phyloP scores from a whole-genome alignment of 2,329 filamentous ascomycete species.

The Ophiostoma perfectum region DNA sequence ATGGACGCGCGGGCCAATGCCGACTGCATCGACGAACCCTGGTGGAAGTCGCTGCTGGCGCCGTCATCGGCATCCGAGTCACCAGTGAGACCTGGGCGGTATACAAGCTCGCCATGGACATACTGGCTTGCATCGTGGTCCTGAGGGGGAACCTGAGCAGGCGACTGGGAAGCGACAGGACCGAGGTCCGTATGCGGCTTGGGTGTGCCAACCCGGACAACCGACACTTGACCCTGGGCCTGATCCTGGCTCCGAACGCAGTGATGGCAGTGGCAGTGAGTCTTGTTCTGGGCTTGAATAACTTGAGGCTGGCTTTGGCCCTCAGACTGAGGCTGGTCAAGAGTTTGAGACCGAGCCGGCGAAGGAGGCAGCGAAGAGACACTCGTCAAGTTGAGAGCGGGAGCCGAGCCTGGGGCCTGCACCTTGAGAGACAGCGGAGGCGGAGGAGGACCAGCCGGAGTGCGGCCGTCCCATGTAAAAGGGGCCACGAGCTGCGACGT shows the following conservation, averaged over 20 bases:
- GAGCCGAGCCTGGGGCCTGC: background rate
- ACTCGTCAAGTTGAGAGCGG: background rate
- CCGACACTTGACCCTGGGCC: background rate
- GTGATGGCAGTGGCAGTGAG: background rate
- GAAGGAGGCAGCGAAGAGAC: background rate
- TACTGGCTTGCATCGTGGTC: background rate
- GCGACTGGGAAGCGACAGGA: background rate
- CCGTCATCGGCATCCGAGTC: background rate
- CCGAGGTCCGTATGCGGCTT: background rate
- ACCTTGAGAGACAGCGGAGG: constrained; percentile 2
- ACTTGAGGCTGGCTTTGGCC: background rate
- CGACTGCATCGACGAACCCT: background rate
- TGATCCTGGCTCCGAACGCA: background rate
- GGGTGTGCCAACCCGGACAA: background rate
- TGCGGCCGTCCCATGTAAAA: constrained; percentile 12
- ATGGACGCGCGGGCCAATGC: background rate
- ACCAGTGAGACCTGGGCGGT: background rate
- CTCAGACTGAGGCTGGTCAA: constrained; percentile 1
- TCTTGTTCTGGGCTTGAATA: background rate
- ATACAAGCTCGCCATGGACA: constrained; percentile 6
- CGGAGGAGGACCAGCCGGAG: background rate
- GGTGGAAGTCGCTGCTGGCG: background rate
- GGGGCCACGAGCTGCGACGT: constrained; percentile 12
- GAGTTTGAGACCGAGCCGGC: background rate
- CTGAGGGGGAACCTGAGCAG: background rate